These are phyloP conservation scores for Arthroderma sp. DNA, from an alignment of 2,329 filamentous ascomycete species.

Conservation along the genomic window DNA sequence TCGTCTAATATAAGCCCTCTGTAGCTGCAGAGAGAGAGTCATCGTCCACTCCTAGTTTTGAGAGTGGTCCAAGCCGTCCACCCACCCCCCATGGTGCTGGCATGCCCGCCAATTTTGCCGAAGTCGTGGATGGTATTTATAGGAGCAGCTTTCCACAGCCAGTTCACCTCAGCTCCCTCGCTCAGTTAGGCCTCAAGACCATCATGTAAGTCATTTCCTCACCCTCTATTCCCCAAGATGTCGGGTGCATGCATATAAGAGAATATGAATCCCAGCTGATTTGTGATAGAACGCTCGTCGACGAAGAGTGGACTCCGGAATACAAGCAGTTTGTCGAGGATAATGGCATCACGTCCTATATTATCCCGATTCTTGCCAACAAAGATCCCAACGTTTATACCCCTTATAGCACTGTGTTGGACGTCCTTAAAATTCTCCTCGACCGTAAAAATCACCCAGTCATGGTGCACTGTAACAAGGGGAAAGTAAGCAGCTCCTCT, in stretches of 20 bases:
- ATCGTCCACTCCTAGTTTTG: conserved; percentile 2
- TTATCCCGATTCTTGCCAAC: conserved; percentile 74
- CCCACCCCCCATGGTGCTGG: conserved; percentile 21
- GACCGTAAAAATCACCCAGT: conserved; percentile 64
- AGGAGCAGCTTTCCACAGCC: conserved; percentile 66
- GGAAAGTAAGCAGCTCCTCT: conserved; percentile 44
- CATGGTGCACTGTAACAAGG: conserved; percentile 85
- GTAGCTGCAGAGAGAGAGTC: too few relatives aligned
- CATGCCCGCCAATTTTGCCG: conserved; percentile 61
- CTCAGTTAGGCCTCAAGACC: conserved; percentile 57
- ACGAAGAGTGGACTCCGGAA: conserved; percentile 41
- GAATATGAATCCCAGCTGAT: neutral
- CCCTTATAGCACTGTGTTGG: conserved; percentile 51
- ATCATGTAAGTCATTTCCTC: conserved; percentile 49
- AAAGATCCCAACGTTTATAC: conserved; percentile 59
- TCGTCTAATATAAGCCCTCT: neutral
- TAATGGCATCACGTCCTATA: conserved; percentile 57
- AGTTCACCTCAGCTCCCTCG: conserved; percentile 58
- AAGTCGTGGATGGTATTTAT: conserved; percentile 61
- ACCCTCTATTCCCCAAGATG: neutral
- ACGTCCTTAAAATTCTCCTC: conserved; percentile 58
- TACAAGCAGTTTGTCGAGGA: conserved; percentile 49
- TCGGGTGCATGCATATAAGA: neutral
- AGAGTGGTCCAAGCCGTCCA: conserved; percentile 15
- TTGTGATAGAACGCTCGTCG: conserved; percentile 45